Evolutionary conservation across 2,329 filamentous ascomycete species (phyloP).

Genomic region (Aspergillus ruber): DNA sequence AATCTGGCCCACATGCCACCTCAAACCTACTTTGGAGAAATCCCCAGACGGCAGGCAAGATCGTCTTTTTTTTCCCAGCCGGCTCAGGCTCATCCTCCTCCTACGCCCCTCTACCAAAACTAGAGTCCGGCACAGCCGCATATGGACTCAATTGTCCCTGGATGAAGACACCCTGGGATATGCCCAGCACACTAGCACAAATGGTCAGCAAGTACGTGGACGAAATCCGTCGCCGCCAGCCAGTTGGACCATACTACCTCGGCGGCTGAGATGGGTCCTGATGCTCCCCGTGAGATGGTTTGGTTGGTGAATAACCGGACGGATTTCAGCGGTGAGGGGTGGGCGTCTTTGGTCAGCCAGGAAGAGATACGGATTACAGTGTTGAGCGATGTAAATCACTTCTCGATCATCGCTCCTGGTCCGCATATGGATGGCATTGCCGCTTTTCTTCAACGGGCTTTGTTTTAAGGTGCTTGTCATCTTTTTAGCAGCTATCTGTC

Average conservation of each 20-base stretch:
- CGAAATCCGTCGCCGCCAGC: slow-evolving; percentile 44
- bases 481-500: no score
- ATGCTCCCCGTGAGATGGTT: slow-evolving; percentile 42
- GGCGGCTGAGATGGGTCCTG: slow-evolving; percentile 40
- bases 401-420: slow-evolving; percentile 15
- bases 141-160: slow-evolving; percentile 41
- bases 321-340: slow-evolving; percentile 43
- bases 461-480: no score
- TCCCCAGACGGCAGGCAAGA: slow-evolving; percentile 37
- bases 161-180: slow-evolving; percentile 36
- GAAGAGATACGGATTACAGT: slow-evolving; percentile 27
- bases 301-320: slow-evolving; percentile 43
- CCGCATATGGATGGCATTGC: no score
- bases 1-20: slow-evolving; percentile 25
- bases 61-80: slow-evolving; percentile 40
- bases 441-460: no score
- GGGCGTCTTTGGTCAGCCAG: slow-evolving; percentile 37
- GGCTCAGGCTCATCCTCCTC: slow-evolving; percentile 43
- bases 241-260: slow-evolving; percentile 55
- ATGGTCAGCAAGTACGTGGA: slow-evolving; percentile 33
- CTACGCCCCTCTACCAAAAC: slow-evolving; percentile 38
- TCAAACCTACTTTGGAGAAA: slow-evolving; percentile 39
- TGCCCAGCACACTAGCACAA: slow-evolving; percentile 29
- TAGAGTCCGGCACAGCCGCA: slow-evolving; percentile 35
- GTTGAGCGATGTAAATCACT: slow-evolving; percentile 26